Evolutionary conservation across 2,329 filamentous ascomycete species (phyloP), one percentile per base, ranked within the genome.

Genomic region (Shiraia bambusicola): DNA sequence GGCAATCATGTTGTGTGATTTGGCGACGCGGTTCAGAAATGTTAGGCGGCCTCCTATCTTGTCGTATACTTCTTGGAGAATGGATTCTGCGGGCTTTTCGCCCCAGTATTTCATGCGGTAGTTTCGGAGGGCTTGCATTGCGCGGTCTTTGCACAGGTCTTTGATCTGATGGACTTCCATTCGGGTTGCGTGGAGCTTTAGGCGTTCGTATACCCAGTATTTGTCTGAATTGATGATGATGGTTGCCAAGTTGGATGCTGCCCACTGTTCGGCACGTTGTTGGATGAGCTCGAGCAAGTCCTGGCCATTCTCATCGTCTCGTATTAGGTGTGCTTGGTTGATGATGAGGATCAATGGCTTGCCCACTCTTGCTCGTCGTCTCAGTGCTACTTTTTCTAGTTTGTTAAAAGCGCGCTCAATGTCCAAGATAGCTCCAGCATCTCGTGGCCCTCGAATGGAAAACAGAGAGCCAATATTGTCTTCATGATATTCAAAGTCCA

Each of bases 351-450:
- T 78, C 4, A 98, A 75, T 2, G 93, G 93, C 46, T 78, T 76
- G 7, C 80, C 79, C 19, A 82, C 68, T 44, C 67, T 73, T 24
- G 77, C 74, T 31, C 90, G 77, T 37, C 87, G 79, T 54, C 76
- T 77, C 43, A 98, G 72, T 1, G 93, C 93, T 6, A 97, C 88
- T 69, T 98, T 98, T 64, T 98, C 93, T 9, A 98, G 74, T 70
- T 98, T 98, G 76, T 98, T 98, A 66, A 98, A 85, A 0, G 93
- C 93, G 19, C 93, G 83, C 66, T 98, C 93, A 49, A 98, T 96
- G 65, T 98, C 93, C 2, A 98, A 77, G 25, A 98, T 75, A 4
- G 93, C 90, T 0, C 89, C 95, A 3, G 88, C 91, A 60, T 98
- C 93, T 30, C 93, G 81, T 0, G 93, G 93, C 0, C 93, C 93